A percentile compares a stretch with the other conserved stretches of the same genome.
Conservation (phyloP, 225 moss, liverwort and hornwort species). For the Polytrichum formosum region DNA sequence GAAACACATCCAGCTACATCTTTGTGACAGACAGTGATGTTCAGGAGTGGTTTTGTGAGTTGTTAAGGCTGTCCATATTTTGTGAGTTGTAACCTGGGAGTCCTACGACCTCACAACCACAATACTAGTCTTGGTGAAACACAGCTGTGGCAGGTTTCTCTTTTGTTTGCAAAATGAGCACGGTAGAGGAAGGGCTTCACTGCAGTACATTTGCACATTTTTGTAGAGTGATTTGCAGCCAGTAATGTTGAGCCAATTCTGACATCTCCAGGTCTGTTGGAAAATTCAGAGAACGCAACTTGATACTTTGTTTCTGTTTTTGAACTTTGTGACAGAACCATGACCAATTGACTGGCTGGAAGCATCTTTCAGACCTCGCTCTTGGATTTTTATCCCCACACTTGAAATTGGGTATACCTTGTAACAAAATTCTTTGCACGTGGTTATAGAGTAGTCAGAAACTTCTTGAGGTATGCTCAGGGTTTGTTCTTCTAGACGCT, state of each 20-base stretch:
- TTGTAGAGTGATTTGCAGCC: not conserved
- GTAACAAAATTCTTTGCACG: not conserved
- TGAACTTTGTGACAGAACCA: not conserved
- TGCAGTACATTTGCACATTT: not conserved
- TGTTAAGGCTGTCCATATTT: no score
- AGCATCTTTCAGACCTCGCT: not conserved
- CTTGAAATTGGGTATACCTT: not conserved
- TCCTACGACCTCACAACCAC: no score
- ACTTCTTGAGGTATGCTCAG: no score
- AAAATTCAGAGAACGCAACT: not conserved
- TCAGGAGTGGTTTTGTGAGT: no score
- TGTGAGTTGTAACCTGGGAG: no score
- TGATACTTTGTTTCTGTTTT: not conserved
- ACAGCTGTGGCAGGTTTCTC: no score
- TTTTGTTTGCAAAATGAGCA: no score
- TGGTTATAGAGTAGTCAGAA: not conserved
- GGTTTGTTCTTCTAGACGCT: no score
- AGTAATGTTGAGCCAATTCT: not conserved
- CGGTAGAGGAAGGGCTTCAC: no score
- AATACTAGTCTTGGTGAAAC: no score
- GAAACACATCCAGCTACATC: no score
- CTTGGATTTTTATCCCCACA: not conserved
- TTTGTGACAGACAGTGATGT: no score
- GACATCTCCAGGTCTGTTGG: not conserved
- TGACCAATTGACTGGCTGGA: slow-evolving; percentile 2